Evolutionary conservation across 2,329 filamentous ascomycete genomes (phyloP), one percentile per base, ranked within the genome.

Genomic region (Cladophialophora yegresii): DNA sequence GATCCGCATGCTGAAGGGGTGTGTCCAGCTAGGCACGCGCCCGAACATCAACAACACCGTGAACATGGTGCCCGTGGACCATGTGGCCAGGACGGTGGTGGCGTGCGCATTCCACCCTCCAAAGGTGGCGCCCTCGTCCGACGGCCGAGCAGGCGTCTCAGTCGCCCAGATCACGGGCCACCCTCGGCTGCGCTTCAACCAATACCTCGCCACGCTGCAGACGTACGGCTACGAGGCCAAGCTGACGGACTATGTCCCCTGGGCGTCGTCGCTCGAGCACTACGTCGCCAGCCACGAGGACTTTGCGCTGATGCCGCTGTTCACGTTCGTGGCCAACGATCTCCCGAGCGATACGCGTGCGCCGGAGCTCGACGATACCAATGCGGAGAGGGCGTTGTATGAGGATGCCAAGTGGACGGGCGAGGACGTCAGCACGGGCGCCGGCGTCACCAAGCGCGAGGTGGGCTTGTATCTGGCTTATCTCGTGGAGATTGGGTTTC

Each of bases 31-130:
- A 2, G 80, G 80, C 2, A 82, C 83, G 2, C 84, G 91, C 0
- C 93, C 93, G 0, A 83, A 85, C 70, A 96, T 97, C 70, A 78
- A 82, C 75, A 98, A 96, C 80, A 91, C 91, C 0, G 87, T 97
- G 76, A 98, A 97, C 79, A 87, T 89, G 76, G 90, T 96, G 0
- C 93, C 93, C 0, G 92, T 96, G 28, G 87, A 87, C 67, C 91
- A 96, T 70, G 92, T 97, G 40, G 85, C 89, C 1, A 83, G 86
- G n/a, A 85, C 96, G 7, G 89, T 96, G 28, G 86, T 92, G 20
- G 91, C 92, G 0, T 82, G 88, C 4, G 84, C 87, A 0, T 82
- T 96, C 71, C 84, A 88, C 72, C 87, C 67, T 0, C 82, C 86
- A 2, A 70, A 75, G n/a, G 70, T 73, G 12, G 47, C 47, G 5